A percentile compares a stretch with the other conserved stretches of the same genome.
Evolutionary conservation across 176 grass and related monocot species (phyloP).

Genomic region (Raddia distichophylla): DNA sequence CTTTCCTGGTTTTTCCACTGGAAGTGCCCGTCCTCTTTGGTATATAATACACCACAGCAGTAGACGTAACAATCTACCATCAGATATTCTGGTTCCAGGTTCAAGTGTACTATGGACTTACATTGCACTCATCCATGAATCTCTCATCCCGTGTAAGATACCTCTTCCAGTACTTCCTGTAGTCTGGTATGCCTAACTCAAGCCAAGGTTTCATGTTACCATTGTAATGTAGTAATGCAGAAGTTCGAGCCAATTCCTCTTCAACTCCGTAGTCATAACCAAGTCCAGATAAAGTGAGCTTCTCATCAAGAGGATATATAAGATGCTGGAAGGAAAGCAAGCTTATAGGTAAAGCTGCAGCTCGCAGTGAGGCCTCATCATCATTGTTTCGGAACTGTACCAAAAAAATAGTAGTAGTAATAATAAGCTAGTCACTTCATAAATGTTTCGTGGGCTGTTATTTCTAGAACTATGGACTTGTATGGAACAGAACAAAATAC

Average conservation of each 20-base stretch:
- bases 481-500: conserved; percentile 23
- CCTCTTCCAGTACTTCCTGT: conserved; percentile 90
- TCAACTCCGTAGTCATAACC: conserved; percentile 77
- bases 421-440: conserved; percentile 20
- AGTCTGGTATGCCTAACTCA: conserved; percentile 90
- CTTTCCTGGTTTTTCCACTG: conserved; percentile 37
- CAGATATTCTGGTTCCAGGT: conserved; percentile 41
- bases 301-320: conserved; percentile 75
- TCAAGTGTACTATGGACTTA: conserved; percentile 65
- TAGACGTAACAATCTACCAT: conserved; percentile 54
- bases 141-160: conserved; percentile 74
- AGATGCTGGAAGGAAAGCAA: conserved; percentile 83
- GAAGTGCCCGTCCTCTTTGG: conserved; percentile 40
- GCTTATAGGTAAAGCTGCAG: conserved; percentile 86
- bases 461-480: conserved; percentile 6
- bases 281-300: conserved; percentile 67
- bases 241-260: conserved; percentile 51
- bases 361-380: conserved; percentile 63
- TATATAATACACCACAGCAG: conserved; percentile 68
- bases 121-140: conserved; percentile 98
- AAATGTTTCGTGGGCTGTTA: conserved; percentile 2
- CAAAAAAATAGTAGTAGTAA: conserved; percentile 14
- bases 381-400: conserved; percentile 69
- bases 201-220: conserved; percentile 99
- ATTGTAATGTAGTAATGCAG: conserved; percentile 82